Conservation (phyloP, 306 rosid genomes). For the Begonia peltatifolia region DNA sequence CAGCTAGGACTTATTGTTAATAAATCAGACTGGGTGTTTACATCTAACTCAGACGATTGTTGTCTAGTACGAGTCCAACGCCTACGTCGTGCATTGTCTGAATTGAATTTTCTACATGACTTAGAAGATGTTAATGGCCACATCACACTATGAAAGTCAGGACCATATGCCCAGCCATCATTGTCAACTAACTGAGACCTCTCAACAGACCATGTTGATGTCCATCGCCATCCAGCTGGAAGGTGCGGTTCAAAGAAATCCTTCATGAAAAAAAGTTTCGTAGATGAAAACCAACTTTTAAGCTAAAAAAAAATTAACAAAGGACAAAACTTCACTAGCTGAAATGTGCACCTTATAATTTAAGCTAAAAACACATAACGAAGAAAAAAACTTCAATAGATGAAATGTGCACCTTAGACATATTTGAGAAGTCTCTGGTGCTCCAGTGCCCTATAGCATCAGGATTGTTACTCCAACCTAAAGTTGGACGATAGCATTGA, state of each 20-base stretch:
- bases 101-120: constrained; percentile 33
- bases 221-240: constrained; percentile 70
- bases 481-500: constrained; percentile 41
- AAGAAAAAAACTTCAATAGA: background rate
- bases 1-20: constrained; percentile 49
- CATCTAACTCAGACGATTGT: constrained; percentile 19
- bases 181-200: constrained; percentile 55
- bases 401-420: constrained; percentile 43
- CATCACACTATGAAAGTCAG: constrained; percentile 32
- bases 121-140: constrained; percentile 67
- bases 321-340: too few species aligned
- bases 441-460: constrained; percentile 62
- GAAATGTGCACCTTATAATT: background rate
- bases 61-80: constrained; percentile 61
- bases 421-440: constrained; percentile 39
- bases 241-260: constrained; percentile 84
- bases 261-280: constrained; percentile 23
- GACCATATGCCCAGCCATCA: constrained; percentile 80
- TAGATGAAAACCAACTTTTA: background rate
- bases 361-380: background rate
- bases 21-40: constrained; percentile 23
- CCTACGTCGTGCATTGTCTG: constrained; percentile 60
- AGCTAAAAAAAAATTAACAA: background rate
- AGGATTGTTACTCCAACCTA: constrained; percentile 58
- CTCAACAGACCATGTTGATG: constrained; percentile 56